These are phyloP conservation scores for Fusarium anthophilum DNA, from an alignment of 2,329 filamentous ascomycete genomes.

Conservation along the genomic window DNA sequence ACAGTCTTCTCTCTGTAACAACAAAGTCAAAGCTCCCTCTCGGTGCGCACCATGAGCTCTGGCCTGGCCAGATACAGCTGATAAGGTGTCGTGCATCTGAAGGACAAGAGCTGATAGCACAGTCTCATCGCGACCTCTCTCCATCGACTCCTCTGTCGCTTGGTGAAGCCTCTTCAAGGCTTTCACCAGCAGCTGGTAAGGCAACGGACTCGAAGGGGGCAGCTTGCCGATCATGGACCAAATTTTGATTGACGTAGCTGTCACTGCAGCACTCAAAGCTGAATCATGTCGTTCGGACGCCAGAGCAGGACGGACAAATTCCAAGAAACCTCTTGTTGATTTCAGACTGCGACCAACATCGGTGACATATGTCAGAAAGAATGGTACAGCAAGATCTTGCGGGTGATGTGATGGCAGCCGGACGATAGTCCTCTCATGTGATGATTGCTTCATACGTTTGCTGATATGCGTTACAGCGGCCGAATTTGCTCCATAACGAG, in stretches of 20 bases:
- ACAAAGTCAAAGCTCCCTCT: constrained; percentile 11
- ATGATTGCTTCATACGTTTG: not conserved
- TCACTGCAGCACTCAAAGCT: constrained; percentile 2
- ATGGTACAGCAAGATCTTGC: constrained; percentile 10
- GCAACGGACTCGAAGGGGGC: accelerated
- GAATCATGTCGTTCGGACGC: not conserved
- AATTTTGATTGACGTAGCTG: not conserved
- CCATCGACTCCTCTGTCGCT: not conserved
- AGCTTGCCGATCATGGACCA: constrained; percentile 7
- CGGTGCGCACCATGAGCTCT: constrained; percentile 12
- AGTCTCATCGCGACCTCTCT: not conserved
- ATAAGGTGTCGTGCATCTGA: constrained; percentile 19
- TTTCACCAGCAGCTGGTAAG: not conserved
- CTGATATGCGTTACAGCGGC: not conserved
- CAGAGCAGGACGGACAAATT: constrained; percentile 19
- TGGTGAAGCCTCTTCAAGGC: constrained; percentile 2
- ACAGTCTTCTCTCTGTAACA: not conserved
- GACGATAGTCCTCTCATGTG: not conserved
- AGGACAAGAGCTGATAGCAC: constrained; percentile 21
- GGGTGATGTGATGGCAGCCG: not conserved
- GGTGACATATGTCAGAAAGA: constrained; percentile 28
- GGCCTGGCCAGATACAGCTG: not conserved
- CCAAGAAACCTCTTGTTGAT: constrained; percentile 24
- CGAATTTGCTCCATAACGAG: not conserved
- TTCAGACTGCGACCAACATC: constrained; percentile 19